These are phyloP conservation scores for Epithemia pelagica DNA, from an alignment of 108 stramenopile genomes.

Conservation along the genomic window DNA sequence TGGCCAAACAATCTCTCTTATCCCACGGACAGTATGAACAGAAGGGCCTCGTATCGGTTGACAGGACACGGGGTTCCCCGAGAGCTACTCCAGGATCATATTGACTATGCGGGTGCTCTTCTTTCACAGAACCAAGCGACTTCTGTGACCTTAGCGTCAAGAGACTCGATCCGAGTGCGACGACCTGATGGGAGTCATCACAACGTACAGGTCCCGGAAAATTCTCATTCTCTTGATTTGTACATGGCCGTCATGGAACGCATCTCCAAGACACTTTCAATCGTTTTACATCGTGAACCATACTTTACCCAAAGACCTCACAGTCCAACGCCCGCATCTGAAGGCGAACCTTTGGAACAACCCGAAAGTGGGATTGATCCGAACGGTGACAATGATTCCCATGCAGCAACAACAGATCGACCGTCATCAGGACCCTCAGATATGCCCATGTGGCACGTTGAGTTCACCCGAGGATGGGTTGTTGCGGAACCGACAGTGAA, in stretches of 20 bases:
- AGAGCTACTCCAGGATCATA: slow-evolving; percentile 34
- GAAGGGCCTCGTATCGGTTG: slow-evolving; percentile 14
- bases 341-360: not conserved
- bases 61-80: slow-evolving; percentile 43
- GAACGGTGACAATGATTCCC: not conserved
- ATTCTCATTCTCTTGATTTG: slow-evolving; percentile 21
- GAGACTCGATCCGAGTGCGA: not conserved
- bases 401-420: not conserved
- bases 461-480: not conserved
- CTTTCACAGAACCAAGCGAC: slow-evolving; percentile 8
- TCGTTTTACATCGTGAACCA: slow-evolving; percentile 6
- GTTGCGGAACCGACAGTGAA: not conserved
- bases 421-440: not conserved
- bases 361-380: not conserved
- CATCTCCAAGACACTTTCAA: not conserved
- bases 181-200: not conserved
- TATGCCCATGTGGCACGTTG: not conserved
- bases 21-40: not conserved
- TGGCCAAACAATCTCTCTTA: not conserved
- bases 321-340: not conserved
- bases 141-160: not conserved
- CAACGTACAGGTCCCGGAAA: not conserved
- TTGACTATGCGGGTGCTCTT: slow-evolving; percentile 30
- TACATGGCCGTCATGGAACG: slow-evolving; percentile 38
- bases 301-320: not conserved